These are phyloP conservation scores for Trametes cingulata DNA, from an alignment of 768 basidiomycete species.

Conservation along the genomic window DNA sequence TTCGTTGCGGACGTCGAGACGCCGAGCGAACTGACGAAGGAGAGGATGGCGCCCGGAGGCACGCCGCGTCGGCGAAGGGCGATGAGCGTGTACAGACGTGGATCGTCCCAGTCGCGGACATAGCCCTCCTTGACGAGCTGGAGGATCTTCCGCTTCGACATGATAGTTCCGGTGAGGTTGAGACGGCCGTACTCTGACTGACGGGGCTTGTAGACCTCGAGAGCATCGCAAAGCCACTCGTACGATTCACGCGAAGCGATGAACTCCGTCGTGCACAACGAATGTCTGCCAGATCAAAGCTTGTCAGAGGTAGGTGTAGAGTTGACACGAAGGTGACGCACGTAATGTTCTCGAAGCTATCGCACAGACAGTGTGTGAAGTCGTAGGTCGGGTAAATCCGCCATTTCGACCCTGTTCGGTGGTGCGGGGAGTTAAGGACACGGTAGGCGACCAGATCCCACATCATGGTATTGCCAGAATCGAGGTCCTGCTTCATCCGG, in stretches of 20 bases:
- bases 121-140: conserved; percentile 82
- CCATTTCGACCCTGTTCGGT: conserved; percentile 92
- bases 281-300: conserved; percentile 79
- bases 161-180: conserved; percentile 91
- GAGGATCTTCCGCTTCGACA: conserved; percentile 94
- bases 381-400: conserved; percentile 98
- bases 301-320: too few species aligned
- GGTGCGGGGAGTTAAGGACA: conserved; percentile 87
- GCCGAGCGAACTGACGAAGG: conserved; percentile 92
- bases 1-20: conserved; percentile 84
- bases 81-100: conserved; percentile 94
- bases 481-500: conserved; percentile 96
- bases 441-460: conserved; percentile 99
- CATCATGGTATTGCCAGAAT: conserved; percentile 96
- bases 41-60: conserved; percentile 93
- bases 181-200: conserved; percentile 97
- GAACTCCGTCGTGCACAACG: conserved; percentile 95
- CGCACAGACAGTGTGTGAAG: conserved; percentile 96
- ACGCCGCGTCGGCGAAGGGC: conserved; percentile 93
- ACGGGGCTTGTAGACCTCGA: conserved; percentile 96
- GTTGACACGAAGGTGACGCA: conserved; percentile 57
- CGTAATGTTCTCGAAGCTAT: conserved; percentile 99
- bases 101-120: conserved; percentile 96
- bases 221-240: conserved; percentile 97
- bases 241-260: conserved; percentile 95